phyloP scores from a whole-genome alignment of 768 basidiomycete species.

The Lyophyllum semitale region DNA sequence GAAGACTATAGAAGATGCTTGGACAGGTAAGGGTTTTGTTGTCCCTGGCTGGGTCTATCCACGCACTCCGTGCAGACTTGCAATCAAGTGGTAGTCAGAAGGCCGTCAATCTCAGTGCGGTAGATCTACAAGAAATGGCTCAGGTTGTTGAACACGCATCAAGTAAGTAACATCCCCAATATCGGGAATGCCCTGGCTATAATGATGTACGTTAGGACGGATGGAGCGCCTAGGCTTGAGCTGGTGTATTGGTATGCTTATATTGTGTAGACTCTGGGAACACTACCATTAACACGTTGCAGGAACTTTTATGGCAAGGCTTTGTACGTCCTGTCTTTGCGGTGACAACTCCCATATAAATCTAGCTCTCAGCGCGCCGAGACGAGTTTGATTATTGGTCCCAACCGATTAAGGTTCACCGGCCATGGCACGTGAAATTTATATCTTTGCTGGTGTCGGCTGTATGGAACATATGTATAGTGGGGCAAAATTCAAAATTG shows the following conservation, averaged over 20 bases:
- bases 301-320: constrained; percentile 17
- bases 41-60: background rate
- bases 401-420: too few relatives aligned
- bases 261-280: background rate
- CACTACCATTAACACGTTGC: background rate
- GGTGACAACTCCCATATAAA: too few relatives aligned
- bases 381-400: too few relatives aligned
- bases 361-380: too few relatives aligned
- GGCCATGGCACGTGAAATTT: too few relatives aligned
- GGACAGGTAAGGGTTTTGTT: constrained; percentile 5
- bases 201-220: background rate
- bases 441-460: too few relatives aligned
- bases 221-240: background rate
- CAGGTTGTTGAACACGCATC: constrained; percentile 10
- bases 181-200: background rate
- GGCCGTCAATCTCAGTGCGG: background rate
- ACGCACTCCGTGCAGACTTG: constrained; percentile 2
- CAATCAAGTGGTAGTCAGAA: background rate
- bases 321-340: constrained; percentile 8
- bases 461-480: too few relatives aligned
- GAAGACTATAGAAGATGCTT: constrained; percentile 5
- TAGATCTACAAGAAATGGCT: constrained; percentile 11
- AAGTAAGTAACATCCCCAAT: background rate
- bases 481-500: too few relatives aligned
- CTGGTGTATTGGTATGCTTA: constrained; percentile 12